Conservation (phyloP, 371 early-diverging fungal genomes). For the Massospora cicadina region DNA sequence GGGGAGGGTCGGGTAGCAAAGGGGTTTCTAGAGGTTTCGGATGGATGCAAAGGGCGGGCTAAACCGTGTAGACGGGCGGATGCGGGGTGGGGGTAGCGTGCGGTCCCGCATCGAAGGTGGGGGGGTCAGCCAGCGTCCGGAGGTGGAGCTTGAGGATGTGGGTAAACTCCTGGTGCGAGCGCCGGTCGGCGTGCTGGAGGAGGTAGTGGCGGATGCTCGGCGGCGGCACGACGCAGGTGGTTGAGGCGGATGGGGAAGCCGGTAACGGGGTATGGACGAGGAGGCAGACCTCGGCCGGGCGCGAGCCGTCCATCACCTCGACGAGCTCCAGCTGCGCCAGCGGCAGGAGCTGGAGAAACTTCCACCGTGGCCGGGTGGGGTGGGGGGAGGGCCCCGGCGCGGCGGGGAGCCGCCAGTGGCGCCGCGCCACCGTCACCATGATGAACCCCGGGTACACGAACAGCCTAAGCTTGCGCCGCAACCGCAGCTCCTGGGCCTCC, state of each 20-base stretch:
- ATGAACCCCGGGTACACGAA: background rate
- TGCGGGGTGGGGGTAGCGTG: background rate
- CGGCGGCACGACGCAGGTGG: background rate
- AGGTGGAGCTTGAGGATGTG: background rate
- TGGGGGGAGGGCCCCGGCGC: background rate
- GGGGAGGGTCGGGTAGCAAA: background rate
- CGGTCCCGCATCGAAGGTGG: background rate
- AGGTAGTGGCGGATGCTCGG: background rate
- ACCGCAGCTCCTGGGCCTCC: background rate
- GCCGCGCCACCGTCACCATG: background rate
- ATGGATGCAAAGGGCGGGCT: background rate
- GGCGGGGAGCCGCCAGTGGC: background rate
- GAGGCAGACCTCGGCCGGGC: background rate
- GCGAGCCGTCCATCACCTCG: background rate
- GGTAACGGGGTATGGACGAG: background rate
- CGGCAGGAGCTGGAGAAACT: background rate
- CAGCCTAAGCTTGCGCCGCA: background rate
- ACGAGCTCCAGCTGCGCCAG: background rate
- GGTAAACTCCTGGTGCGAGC: conserved; percentile 1
- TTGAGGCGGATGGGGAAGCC: background rate
- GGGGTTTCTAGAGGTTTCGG: background rate
- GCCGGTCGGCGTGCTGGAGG: background rate
- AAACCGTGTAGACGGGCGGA: background rate
- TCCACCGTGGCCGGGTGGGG: background rate
- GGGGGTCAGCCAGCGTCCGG: background rate